Evolutionary conservation across 148 eudicot species (phyloP), one percentile per base, ranked within the genome.

Genomic region (Spergularia bocconei): DNA sequence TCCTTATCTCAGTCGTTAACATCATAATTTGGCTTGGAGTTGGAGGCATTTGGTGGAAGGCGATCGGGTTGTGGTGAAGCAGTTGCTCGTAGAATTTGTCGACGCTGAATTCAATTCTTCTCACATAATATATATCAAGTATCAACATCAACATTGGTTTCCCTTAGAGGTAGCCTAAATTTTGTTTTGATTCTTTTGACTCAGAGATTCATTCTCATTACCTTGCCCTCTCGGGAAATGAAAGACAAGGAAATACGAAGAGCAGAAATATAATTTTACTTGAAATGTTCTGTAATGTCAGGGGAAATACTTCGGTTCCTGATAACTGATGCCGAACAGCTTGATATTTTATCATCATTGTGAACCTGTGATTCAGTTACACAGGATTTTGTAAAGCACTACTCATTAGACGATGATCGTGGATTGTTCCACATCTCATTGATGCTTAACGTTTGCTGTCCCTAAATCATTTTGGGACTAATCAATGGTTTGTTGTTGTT

Each of bases 11-110:
- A 5, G 81, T 92, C 12, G 92, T 95, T 79, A 95, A 95, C 77
- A 77, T 95, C 69, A 48, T 91, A 38, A 95, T 95, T 67, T 95
- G 99, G 99, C 97, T 92, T 33, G 99, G 97, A 69, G 91, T 92
- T 74, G 98, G 98, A 75, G 98, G 97, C 12, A 59, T 82, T 68
- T 94, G 99, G 99, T 95, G 99, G 99, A 95, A 95, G 86, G 73
- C 77, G 76, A 84, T 95, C 38, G 99, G 99, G 36, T 81, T 95
- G 78, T 95, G 96, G 96, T 95, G 85, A 87, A 71, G 55, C 70
- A 33, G 58, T 12, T 59, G 67, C 51, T 41, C 39, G 15, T 75
- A 70, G 57, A 79, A 79, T 79, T 75, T 58, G 65, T 78, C 81
- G 70, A 80, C 79, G 55, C 15, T 65, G 54, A 64, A 76, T 66